Conservation (phyloP, 768 basidiomycete species). For the Amanita fuliginea region DNA sequence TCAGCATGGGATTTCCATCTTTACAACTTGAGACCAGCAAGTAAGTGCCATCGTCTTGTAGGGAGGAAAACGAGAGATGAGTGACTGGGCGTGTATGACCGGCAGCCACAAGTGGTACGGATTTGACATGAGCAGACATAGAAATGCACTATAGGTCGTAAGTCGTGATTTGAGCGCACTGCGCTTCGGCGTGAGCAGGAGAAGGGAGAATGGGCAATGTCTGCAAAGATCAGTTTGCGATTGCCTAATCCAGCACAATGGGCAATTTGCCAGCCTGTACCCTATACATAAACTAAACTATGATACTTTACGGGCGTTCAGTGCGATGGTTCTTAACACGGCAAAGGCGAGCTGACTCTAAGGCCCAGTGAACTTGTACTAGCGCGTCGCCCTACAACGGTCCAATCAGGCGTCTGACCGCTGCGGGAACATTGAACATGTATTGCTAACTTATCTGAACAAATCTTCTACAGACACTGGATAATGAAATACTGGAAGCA, state of each 20-base stretch:
- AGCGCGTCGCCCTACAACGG: too few species aligned
- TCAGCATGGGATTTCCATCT: constrained; percentile 95
- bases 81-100: constrained; percentile 85
- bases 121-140: constrained; percentile 57
- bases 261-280: too few species aligned
- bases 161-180: constrained; percentile 41
- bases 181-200: constrained; percentile 29
- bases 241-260: constrained; percentile 4
- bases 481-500: too few species aligned
- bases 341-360: too few species aligned
- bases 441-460: too few species aligned
- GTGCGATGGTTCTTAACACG: too few species aligned
- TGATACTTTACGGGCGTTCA: too few species aligned
- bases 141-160: constrained; percentile 26
- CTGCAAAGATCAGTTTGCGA: constrained; percentile 6
- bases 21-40: constrained; percentile 95
- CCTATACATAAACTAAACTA: too few species aligned
- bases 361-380: too few species aligned
- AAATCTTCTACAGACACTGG: too few species aligned
- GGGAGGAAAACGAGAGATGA: constrained; percentile 84
- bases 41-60: constrained; percentile 78
- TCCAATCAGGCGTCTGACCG: too few species aligned
- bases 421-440: too few species aligned
- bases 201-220: constrained; percentile 9
- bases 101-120: constrained; percentile 73